Conservation (phyloP, 306 rosid species). For the Erythrophleum fordii region DNA sequence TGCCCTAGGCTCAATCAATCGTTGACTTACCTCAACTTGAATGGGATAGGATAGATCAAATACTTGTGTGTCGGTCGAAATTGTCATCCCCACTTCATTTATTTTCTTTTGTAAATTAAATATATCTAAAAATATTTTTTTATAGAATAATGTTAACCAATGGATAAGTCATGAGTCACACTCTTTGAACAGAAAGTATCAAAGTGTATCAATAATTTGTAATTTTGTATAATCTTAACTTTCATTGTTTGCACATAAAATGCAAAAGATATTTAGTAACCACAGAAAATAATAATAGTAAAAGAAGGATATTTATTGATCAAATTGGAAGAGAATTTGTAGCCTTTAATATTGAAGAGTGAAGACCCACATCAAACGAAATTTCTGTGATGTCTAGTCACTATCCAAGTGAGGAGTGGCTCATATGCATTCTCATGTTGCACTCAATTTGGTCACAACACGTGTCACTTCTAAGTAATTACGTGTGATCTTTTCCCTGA, state of each 20-base stretch:
- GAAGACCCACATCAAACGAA: constrained; percentile 2
- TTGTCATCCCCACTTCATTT: too few species aligned
- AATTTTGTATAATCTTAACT: not conserved
- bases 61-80: too few species aligned
- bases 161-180: not conserved
- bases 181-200: not conserved
- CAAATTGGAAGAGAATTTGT: not conserved
- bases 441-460: not conserved
- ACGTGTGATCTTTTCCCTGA: not conserved
- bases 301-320: not conserved
- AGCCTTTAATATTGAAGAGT: not conserved
- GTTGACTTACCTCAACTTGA: too few species aligned
- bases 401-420: not conserved
- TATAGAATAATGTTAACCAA: not conserved
- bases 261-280: not conserved
- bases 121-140: not conserved
- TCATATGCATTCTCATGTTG: not conserved
- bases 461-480: not conserved
- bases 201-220: not conserved
- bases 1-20: too few species aligned
- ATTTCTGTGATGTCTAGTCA: not conserved
- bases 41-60: too few species aligned
- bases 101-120: too few species aligned
- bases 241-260: not conserved
- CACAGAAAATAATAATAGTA: not conserved